Evolutionary conservation across 805 yeast species (phyloP).

Genomic region (Barnettozyma botsteinii): DNA sequence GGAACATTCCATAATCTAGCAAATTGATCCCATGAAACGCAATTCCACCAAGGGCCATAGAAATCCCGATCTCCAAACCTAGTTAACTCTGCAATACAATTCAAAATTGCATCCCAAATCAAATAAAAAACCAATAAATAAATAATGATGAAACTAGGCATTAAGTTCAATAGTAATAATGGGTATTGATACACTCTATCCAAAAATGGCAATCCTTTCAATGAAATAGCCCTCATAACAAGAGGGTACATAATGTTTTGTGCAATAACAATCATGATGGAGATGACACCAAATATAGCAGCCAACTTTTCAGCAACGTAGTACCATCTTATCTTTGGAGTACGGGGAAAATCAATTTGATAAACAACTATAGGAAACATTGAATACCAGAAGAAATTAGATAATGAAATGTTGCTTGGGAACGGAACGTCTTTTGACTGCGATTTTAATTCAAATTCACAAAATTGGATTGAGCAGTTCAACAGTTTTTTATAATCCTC

Average conservation of each 20-base stretch:
- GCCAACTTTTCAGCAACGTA: conserved; percentile 63
- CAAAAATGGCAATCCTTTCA: conserved; percentile 43
- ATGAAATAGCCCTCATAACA: conserved; percentile 51
- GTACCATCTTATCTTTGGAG: conserved; percentile 56
- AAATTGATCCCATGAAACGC: conserved; percentile 88
- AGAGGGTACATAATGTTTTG: conserved; percentile 72
- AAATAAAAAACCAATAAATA: conserved; percentile 78
- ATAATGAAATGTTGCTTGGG: conserved; percentile 64
- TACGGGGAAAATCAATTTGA: conserved; percentile 78
- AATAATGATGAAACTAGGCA: conserved; percentile 73
- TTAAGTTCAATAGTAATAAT: conserved; percentile 58
- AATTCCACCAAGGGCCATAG: conserved; percentile 98
- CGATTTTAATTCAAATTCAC: conserved; percentile 61
- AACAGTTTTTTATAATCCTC: conserved; percentile 26
- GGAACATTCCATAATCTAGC: conserved; percentile 94
- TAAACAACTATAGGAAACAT: conserved; percentile 89
- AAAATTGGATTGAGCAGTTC: conserved; percentile 53
- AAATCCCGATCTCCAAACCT: conserved; percentile 85
- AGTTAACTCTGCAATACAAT: conserved; percentile 84
- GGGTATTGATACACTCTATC: conserved; percentile 47
- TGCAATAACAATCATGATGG: conserved; percentile 74
- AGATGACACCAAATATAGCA: conserved; percentile 85
- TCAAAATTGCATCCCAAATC: conserved; percentile 93
- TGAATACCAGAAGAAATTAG: conserved; percentile 68
- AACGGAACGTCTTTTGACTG: conserved; percentile 47